Conservation (phyloP, 1,284 basidiomycete species). For the Agaricales sp. region DNA sequence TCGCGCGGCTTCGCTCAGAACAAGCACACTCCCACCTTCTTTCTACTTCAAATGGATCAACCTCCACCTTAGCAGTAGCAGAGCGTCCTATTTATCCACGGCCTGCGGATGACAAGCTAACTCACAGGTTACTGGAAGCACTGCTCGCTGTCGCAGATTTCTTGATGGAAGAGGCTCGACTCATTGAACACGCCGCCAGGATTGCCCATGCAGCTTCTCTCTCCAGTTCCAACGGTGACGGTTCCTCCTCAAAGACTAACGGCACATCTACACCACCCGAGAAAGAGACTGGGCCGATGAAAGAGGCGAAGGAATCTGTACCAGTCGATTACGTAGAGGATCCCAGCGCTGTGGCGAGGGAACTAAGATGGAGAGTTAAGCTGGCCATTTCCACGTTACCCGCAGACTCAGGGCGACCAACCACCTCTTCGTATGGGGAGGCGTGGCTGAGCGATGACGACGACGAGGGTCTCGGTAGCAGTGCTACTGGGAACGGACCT, state of each 20-base stretch:
- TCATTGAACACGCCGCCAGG: constrained; percentile 48
- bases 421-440: no score
- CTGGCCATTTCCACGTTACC: no score
- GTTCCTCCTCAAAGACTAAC: background rate
- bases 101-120: constrained; percentile 37
- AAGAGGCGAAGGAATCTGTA: constrained; percentile 70
- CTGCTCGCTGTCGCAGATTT: constrained; percentile 65
- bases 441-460: constrained; percentile 68
- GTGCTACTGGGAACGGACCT: background rate
- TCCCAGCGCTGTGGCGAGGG: constrained; percentile 64
- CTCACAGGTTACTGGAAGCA: constrained; percentile 60
- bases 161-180: constrained; percentile 66
- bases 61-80: constrained; percentile 65
- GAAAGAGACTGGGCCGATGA: constrained; percentile 33
- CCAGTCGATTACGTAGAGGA: constrained; percentile 77
- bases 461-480: constrained; percentile 13
- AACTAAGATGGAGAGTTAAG: constrained; percentile 72
- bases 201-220: background rate
- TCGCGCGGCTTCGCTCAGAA: background rate
- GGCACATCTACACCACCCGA: background rate
- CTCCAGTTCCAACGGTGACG: background rate
- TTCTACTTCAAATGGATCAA: constrained; percentile 31
- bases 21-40: background rate
- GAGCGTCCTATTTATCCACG: constrained; percentile 23
- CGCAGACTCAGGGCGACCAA: no score